Percentiles rank a stretch among this genome's conserved stretches.
Evolutionary conservation across 1,284 basidiomycete genomes (phyloP).

Genomic region (Agroathelia rolfsii): DNA sequence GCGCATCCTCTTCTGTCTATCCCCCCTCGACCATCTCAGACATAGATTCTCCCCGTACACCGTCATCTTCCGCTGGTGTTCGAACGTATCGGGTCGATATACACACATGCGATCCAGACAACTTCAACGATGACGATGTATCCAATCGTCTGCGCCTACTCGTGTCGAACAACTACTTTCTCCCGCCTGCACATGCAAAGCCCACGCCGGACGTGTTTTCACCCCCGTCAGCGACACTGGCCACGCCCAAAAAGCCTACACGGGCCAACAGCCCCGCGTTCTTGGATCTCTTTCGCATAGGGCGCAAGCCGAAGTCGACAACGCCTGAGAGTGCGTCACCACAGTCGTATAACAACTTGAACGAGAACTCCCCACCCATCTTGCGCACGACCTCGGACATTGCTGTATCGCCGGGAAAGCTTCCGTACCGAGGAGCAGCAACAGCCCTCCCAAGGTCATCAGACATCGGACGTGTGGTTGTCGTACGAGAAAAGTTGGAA

Average conservation of each 20-base stretch:
- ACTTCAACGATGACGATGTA: constrained; percentile 70
- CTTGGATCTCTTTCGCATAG: constrained; percentile 58
- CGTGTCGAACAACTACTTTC: constrained; percentile 75
- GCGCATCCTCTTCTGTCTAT: constrained; percentile 59
- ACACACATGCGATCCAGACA: constrained; percentile 40
- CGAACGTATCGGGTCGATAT: constrained; percentile 40
- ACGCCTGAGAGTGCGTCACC: constrained; percentile 33
- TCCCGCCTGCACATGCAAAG: constrained; percentile 75
- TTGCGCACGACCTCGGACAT: constrained; percentile 56
- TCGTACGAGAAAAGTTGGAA: constrained; percentile 68
- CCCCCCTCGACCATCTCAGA: constrained; percentile 53
- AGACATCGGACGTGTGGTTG: constrained; percentile 52
- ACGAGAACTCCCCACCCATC: constrained; percentile 34
- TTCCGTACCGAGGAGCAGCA: constrained; percentile 19
- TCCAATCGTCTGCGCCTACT: constrained; percentile 70
- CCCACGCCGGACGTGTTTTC: constrained; percentile 53
- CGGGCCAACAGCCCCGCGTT: constrained; percentile 46
- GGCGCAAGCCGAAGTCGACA: constrained; percentile 53
- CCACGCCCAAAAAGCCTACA: constrained; percentile 29
- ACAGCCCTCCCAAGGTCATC: constrained; percentile 30
- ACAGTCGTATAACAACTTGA: too few species aligned
- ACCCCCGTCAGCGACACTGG: constrained; percentile 19
- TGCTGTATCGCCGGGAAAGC: constrained; percentile 32
- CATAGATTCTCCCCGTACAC: constrained; percentile 44
- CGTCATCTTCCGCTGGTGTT: constrained; percentile 40